Conservation (phyloP, 1,284 basidiomycete species). For the Schizophyllum commune region DNA sequence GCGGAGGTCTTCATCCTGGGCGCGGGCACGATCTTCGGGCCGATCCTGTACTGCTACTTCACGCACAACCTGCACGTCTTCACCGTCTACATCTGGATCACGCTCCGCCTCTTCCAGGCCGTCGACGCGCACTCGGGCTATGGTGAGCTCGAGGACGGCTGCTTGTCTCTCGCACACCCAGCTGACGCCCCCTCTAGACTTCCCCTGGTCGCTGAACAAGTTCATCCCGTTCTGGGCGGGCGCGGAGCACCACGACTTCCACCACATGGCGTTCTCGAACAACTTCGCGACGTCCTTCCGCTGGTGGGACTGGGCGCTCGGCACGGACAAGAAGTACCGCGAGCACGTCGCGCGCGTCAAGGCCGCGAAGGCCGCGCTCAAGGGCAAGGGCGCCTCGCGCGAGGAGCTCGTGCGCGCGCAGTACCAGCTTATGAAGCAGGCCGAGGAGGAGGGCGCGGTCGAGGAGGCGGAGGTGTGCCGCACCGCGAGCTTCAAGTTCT, state of each 20-base stretch:
- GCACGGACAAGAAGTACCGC: constrained; percentile 80
- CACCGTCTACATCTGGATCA: constrained; percentile 92
- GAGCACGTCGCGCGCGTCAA: constrained; percentile 64
- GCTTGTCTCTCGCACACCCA: constrained; percentile 14
- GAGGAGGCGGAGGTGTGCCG: constrained; percentile 53
- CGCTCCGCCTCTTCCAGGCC: constrained; percentile 91
- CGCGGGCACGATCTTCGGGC: constrained; percentile 81
- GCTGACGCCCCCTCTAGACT: constrained; percentile 44
- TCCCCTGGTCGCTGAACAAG: constrained; percentile 92
- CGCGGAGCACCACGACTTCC: constrained; percentile 96
- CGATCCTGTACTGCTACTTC: constrained; percentile 77
- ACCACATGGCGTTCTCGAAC: constrained; percentile 86
- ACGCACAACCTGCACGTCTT: constrained; percentile 77
- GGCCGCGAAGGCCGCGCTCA: constrained; percentile 45
- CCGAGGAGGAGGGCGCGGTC: constrained; percentile 61
- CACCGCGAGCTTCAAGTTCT: not conserved
- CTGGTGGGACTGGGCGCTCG: constrained; percentile 82
- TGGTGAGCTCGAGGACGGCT: constrained; percentile 32
- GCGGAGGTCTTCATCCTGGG: constrained; percentile 90
- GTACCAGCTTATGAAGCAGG: constrained; percentile 47
- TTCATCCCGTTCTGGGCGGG: constrained; percentile 97
- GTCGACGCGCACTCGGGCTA: constrained; percentile 97
- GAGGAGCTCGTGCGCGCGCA: constrained; percentile 49
- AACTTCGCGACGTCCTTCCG: constrained; percentile 90
- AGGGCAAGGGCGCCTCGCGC: constrained; percentile 31